Conservation (phyloP, 805 yeast species). For the Myxozyma melibiosi region DNA sequence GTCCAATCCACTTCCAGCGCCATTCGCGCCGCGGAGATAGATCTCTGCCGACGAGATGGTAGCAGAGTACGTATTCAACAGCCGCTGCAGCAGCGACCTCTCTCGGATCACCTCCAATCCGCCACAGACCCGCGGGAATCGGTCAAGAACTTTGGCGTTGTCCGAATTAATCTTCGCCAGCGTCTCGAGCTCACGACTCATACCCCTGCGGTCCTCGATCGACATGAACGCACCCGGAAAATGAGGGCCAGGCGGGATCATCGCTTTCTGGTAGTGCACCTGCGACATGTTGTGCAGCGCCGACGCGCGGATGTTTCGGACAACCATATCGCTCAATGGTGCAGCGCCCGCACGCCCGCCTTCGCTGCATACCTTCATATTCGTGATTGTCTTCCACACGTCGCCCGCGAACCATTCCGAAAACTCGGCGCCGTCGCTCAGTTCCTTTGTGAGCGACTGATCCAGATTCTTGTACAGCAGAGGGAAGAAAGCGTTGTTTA, state of each 20-base stretch:
- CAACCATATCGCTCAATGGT: not conserved
- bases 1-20: constrained; percentile 10
- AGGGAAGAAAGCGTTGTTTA: constrained; percentile 84
- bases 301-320: constrained; percentile 2
- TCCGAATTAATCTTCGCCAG: not conserved
- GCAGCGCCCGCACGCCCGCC: not conserved
- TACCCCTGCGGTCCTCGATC: constrained; percentile 3
- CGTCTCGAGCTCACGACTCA: constrained; percentile 1
- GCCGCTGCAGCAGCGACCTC: not conserved
- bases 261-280: constrained; percentile 2
- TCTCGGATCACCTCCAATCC: not conserved
- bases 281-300: constrained; percentile 7
- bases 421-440: constrained; percentile 5
- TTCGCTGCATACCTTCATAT: constrained; percentile 5
- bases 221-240: constrained; percentile 7
- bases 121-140: constrained; percentile 12
- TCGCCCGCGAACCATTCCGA: constrained; percentile 31
- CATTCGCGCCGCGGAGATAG: constrained; percentile 30
- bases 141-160: constrained; percentile 5
- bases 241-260: constrained; percentile 4
- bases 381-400: constrained; percentile 22
- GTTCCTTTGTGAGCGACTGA: constrained; percentile 25
- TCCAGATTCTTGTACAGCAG: constrained; percentile 59
- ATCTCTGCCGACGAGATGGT: constrained; percentile 29
- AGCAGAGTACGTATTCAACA: constrained; percentile 14